Conservation (phyloP, 805 yeast species). For the Metschnikowia baotianmanensis region DNA sequence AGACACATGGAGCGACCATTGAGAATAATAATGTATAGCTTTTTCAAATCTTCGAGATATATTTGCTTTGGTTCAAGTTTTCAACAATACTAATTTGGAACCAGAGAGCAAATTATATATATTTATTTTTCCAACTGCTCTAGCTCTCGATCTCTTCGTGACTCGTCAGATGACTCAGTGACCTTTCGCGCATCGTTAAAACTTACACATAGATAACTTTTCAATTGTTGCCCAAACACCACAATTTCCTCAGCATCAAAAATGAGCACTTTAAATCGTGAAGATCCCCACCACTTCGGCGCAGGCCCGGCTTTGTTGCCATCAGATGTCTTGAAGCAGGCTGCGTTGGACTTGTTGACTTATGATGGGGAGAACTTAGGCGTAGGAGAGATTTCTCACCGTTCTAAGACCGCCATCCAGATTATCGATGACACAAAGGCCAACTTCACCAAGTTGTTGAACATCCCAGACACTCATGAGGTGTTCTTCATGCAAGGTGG, state of each 20-base stretch:
- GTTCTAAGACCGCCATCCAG: conserved; percentile 76
- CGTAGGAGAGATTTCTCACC: conserved; percentile 93
- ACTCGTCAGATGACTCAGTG: conserved; percentile 7
- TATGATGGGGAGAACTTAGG: conserved; percentile 76
- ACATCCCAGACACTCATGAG: conserved; percentile 89
- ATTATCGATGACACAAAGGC: conserved; percentile 76
- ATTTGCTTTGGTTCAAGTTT: no score
- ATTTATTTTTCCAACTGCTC: no score
- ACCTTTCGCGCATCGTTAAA: no score
- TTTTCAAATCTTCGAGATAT: no score
- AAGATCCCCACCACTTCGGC: conserved; percentile 82
- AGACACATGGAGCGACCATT: not conserved
- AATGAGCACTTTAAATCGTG: conserved; percentile 49
- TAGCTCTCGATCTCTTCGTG: not conserved
- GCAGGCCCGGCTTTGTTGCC: conserved; percentile 99
- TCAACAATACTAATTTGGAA: no score
- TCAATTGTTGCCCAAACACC: not conserved
- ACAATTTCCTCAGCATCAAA: not conserved
- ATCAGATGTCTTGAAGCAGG: conserved; percentile 77
- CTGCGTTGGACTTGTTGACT: conserved; percentile 77
- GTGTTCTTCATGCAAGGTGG: conserved; percentile 97
- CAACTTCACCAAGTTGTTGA: conserved; percentile 59
- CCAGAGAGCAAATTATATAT: no score
- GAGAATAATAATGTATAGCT: no score
- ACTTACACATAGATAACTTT: no score